Percentiles rank a stretch among this genome's conserved stretches.
Conservation (phyloP, 2,329 filamentous ascomycete genomes). For the Boeremia lycopersici region DNA sequence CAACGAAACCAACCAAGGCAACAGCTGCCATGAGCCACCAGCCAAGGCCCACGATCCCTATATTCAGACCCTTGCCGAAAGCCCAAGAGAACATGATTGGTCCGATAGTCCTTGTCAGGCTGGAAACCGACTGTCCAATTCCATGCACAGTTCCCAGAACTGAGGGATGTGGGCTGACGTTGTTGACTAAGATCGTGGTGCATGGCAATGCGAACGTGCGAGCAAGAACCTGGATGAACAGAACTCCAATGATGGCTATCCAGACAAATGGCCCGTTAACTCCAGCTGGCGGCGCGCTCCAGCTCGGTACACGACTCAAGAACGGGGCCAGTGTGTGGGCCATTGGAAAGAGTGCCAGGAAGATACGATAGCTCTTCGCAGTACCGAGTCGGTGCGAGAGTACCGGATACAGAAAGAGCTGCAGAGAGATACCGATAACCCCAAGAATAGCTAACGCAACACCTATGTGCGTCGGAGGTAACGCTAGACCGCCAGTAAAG, state of each 20-base stretch:
- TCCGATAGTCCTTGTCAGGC: constrained; percentile 64
- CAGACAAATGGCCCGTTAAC: constrained; percentile 51
- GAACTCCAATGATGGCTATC: constrained; percentile 49
- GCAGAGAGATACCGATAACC: constrained; percentile 53
- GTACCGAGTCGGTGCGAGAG: constrained; percentile 52
- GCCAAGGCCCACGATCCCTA: constrained; percentile 63
- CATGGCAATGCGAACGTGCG: constrained; percentile 62
- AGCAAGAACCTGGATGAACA: constrained; percentile 54
- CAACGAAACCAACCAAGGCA: constrained; percentile 56
- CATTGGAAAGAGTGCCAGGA: constrained; percentile 53
- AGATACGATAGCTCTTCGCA: constrained; percentile 48
- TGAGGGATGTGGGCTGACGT: constrained; percentile 59
- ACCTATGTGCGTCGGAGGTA: constrained; percentile 56
- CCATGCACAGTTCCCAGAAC: constrained; percentile 64
- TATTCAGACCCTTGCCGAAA: constrained; percentile 64
- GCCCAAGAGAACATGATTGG: constrained; percentile 65
- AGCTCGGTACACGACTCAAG: constrained; percentile 51
- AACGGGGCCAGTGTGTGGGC: constrained; percentile 53
- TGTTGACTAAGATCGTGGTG: constrained; percentile 58
- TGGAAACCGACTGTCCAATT: constrained; percentile 64
- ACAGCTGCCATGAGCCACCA: constrained; percentile 63
- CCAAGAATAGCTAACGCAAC: constrained; percentile 56
- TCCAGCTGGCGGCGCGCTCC: constrained; percentile 45
- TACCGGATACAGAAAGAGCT: constrained; percentile 54
- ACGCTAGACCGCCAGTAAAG: constrained; percentile 57